Conservation (phyloP, 208 protist species). For the Zelonia costaricensis region DNA sequence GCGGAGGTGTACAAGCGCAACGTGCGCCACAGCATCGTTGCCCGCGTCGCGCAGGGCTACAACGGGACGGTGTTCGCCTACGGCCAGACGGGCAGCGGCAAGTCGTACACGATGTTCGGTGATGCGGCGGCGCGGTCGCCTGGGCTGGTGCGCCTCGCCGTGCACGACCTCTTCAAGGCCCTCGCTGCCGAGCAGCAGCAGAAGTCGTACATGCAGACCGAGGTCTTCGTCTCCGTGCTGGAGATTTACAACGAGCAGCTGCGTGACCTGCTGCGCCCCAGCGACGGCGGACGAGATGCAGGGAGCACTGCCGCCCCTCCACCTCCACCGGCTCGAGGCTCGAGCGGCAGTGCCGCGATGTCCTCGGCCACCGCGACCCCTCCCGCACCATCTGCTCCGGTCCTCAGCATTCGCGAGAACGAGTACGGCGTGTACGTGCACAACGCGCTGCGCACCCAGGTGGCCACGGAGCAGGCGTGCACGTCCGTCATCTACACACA, state of each 20-base stretch:
- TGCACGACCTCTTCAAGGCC: slow-evolving; percentile 61
- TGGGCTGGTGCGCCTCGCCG: slow-evolving; percentile 50
- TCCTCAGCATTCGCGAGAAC: slow-evolving; percentile 75
- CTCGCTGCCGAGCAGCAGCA: slow-evolving; percentile 41
- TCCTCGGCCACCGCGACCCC: background rate
- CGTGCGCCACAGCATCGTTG: slow-evolving; percentile 50
- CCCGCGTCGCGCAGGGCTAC: slow-evolving; percentile 73
- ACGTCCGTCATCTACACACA: slow-evolving; percentile 51
- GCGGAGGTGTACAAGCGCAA: slow-evolving; percentile 51
- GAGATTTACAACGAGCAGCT: slow-evolving; percentile 91
- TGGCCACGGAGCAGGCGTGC: slow-evolving; percentile 62
- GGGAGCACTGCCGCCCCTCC: background rate
- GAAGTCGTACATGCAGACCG: slow-evolving; percentile 35
- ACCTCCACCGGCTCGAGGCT: background rate
- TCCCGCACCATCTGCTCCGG: slow-evolving; percentile 19
- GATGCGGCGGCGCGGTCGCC: slow-evolving; percentile 10
- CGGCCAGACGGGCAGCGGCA: slow-evolving; percentile 88
- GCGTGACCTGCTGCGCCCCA: slow-evolving; percentile 60
- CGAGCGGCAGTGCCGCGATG: background rate
- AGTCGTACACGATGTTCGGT: slow-evolving; percentile 86
- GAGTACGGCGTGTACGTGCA: slow-evolving; percentile 84
- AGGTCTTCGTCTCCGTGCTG: slow-evolving; percentile 64
- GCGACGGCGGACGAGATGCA: slow-evolving; percentile 12
- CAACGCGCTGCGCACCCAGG: slow-evolving; percentile 61
- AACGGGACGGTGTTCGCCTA: slow-evolving; percentile 89